Base-by-base conservation (phyloP, 108 stramenopile genomes). In the Chaetoceros tenuissimus region DNA sequence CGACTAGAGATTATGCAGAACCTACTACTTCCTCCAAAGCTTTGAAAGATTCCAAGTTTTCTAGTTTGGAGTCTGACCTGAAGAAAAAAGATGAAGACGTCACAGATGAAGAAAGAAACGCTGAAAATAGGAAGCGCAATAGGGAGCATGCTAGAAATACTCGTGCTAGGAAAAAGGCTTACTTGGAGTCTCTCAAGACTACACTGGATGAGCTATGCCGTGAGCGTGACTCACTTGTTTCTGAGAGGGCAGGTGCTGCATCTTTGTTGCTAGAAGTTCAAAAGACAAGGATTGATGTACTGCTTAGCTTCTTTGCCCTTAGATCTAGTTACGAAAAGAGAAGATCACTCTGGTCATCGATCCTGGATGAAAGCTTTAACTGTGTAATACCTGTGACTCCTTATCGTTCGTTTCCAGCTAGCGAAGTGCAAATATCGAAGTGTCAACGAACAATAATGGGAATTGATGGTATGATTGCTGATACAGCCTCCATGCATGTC, bases 131-230 rank as follows among this genome's bases (percentile, higher is more conserved):
- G n/a, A 95, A 96, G 61, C 75, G 94, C n/a, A 95, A 95, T 60
- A 67, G 91, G 40, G 94, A 95, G 55, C 94, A 95, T 67, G 94
- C 94, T 24, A 75, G 89, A 28, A 95, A 95, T 67, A 95, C 94
- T 18, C 71, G 94, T 27, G 69, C 90, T 24, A 78, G 94, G 25
- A 95, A 95, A 68, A 95, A 95, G 69, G 94, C 94, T n/a, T 95
- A 91, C 54, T 63, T 98, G 23, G 92, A 94, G 49, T 86, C 87
- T 50, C 79, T 98, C 45, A 94, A 97, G 69, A 68, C 69, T 27
- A 87, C 89, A 3, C 91, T 96, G 18, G 94, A 94, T 58, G 83
- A 97, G 46, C 63, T 97, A 31, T 82, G 85, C 43, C 67, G 74
- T 21, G 89, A 92, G 55, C 76, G 89, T 13, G 92, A 95, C 59